Evolutionary conservation across 2,329 filamentous ascomycete species (phyloP).

Genomic region (Nemania diffusa): DNA sequence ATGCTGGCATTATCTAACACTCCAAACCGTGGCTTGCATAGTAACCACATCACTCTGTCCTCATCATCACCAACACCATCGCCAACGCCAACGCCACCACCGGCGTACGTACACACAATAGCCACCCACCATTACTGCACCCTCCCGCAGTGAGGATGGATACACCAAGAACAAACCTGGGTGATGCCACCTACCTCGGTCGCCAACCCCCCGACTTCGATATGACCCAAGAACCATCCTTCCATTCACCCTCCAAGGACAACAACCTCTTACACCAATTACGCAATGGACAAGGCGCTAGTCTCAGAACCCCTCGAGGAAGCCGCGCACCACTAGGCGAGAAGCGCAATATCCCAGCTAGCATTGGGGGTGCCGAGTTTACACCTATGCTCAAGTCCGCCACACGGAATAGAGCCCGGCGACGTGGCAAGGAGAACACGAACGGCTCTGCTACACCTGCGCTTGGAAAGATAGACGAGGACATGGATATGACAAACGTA

Average conservation of each 20-base stretch:
- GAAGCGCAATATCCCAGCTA: conserved; percentile 75
- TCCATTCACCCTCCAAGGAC: conserved; percentile 81
- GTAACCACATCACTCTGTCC: conserved; percentile 25
- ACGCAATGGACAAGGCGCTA: conserved; percentile 71
- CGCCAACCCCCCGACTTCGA: conserved; percentile 76
- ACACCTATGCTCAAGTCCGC: conserved; percentile 89
- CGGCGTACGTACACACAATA: background rate
- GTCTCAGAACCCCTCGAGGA: conserved; percentile 77
- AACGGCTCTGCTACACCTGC: conserved; percentile 75
- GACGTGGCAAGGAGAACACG: conserved; percentile 70
- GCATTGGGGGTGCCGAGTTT: conserved; percentile 80
- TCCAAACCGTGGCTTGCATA: conserved; percentile 21
- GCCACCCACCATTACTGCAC: no score
- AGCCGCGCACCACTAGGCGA: conserved; percentile 75
- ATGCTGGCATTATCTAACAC: conserved; percentile 21
- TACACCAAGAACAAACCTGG: conserved; percentile 85
- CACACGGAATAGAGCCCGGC: conserved; percentile 76
- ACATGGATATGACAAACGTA: conserved; percentile 77
- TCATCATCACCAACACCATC: conserved; percentile 18
- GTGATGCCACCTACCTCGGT: conserved; percentile 83
- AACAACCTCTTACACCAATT: conserved; percentile 81
- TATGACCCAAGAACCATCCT: conserved; percentile 87
- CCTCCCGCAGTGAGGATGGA: conserved; percentile 61
- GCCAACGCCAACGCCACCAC: conserved; percentile 26
- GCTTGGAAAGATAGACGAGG: conserved; percentile 72